Evolutionary conservation across 495 filamentous ascomycete species (phyloP).

Genomic region (Aspergillus asperescens): DNA sequence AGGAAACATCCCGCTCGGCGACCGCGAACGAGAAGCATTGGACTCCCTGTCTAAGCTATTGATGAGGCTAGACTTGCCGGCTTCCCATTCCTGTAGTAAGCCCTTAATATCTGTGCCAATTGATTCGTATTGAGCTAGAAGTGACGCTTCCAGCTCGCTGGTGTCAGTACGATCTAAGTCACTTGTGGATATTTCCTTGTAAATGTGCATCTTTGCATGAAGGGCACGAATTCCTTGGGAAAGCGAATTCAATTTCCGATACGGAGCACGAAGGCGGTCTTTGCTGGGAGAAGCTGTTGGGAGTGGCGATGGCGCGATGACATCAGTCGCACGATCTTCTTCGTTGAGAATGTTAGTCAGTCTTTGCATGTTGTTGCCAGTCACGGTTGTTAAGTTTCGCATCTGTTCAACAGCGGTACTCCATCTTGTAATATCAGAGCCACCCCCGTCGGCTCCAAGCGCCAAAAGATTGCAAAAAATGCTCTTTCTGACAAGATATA

Average conservation of each 20-base stretch:
- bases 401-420: conserved; percentile 72
- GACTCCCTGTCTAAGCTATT: conserved; percentile 58
- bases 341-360: conserved; percentile 71
- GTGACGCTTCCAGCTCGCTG: conserved; percentile 59
- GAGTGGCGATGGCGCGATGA: conserved; percentile 58
- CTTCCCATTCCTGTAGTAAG: conserved; percentile 87
- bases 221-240: conserved; percentile 87
- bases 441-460: conserved; percentile 77
- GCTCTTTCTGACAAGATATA: conserved; percentile 74
- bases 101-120: conserved; percentile 81
- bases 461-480: conserved; percentile 82
- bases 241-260: conserved; percentile 77
- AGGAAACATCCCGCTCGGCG: conserved; percentile 64
- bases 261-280: conserved; percentile 76
- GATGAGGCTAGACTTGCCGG: conserved; percentile 69
- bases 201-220: conserved; percentile 89
- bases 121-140: conserved; percentile 88
- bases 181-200: conserved; percentile 82
- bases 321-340: conserved; percentile 66
- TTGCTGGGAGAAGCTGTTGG: conserved; percentile 66
- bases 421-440: conserved; percentile 75
- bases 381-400: conserved; percentile 52
- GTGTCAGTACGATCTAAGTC: conserved; percentile 68
- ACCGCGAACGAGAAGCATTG: conserved; percentile 57
- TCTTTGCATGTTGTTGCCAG: conserved; percentile 46